phyloP scores from a whole-genome alignment of 2,329 filamentous ascomycete genomes.

The Hysterium pulicare region DNA sequence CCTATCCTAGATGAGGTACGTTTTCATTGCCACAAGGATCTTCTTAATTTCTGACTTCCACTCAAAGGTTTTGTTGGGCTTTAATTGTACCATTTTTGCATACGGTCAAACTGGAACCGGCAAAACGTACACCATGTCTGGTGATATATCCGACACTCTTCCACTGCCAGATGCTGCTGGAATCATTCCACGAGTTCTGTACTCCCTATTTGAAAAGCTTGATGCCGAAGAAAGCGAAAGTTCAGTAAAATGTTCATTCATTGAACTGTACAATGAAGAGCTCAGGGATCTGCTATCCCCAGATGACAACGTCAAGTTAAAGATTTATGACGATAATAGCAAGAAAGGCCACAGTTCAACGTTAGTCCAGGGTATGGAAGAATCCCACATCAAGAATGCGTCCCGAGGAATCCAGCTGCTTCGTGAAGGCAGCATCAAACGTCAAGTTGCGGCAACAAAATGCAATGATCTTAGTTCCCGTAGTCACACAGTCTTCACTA shows the following conservation, averaged over 20 bases:
- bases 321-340: constrained; percentile 89
- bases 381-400: constrained; percentile 84
- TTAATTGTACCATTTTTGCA: constrained; percentile 98
- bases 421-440: constrained; percentile 83
- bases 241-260: constrained; percentile 96
- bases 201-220: constrained; percentile 82
- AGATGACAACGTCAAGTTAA: constrained; percentile 82
- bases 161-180: constrained; percentile 87
- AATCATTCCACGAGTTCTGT: constrained; percentile 88
- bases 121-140: constrained; percentile 99
- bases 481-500: constrained; percentile 96
- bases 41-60: too few relatives aligned
- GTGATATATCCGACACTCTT: constrained; percentile 90
- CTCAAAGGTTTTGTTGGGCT: constrained; percentile 90
- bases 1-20: constrained; percentile 87
- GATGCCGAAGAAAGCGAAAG: constrained; percentile 74
- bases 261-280: constrained; percentile 98
- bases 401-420: constrained; percentile 83
- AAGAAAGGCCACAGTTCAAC: constrained; percentile 83
- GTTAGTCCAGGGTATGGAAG: constrained; percentile 95
- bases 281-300: constrained; percentile 80
- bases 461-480: constrained; percentile 97
- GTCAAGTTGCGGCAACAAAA: constrained; percentile 98
- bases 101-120: constrained; percentile 98
- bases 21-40: background rate